Percentiles rank a stretch among this genome's conserved stretches.
These are phyloP conservation scores for Debaryomyces subglobosus DNA, from an alignment of 1,139 yeast species.

Conservation along the genomic window DNA sequence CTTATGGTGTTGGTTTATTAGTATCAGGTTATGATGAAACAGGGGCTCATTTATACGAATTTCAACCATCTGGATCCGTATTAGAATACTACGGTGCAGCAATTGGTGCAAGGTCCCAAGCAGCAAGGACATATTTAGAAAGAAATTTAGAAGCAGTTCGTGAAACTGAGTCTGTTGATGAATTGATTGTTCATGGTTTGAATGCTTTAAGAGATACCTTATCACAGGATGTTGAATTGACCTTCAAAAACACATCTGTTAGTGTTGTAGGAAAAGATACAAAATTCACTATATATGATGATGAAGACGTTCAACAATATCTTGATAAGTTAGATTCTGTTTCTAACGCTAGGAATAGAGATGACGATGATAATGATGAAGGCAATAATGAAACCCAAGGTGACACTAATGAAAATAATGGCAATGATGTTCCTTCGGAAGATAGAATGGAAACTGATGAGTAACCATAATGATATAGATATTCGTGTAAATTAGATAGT, in stretches of 20 bases:
- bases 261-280: constrained; percentile 86
- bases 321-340: constrained; percentile 67
- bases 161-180: constrained; percentile 61
- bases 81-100: constrained; percentile 93
- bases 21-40: constrained; percentile 92
- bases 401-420: constrained; percentile 20
- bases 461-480: constrained; percentile 15
- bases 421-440: constrained; percentile 22
- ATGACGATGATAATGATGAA: constrained; percentile 41
- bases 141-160: constrained; percentile 74
- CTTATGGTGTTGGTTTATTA: constrained; percentile 94
- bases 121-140: constrained; percentile 94
- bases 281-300: constrained; percentile 78
- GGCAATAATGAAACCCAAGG: constrained; percentile 19
- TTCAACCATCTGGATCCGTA: constrained; percentile 94
- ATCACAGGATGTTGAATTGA: constrained; percentile 91
- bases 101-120: constrained; percentile 95
- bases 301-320: constrained; percentile 83
- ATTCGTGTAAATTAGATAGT: constrained; percentile 9
- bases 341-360: constrained; percentile 52
- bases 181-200: constrained; percentile 83
- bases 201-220: constrained; percentile 92
- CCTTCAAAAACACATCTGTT: constrained; percentile 80
- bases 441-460: constrained; percentile 63
- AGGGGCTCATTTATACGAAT: constrained; percentile 93